These are phyloP conservation scores for Asterochloris erici DNA, from an alignment of 139 green algal genomes.

Conservation along the genomic window DNA sequence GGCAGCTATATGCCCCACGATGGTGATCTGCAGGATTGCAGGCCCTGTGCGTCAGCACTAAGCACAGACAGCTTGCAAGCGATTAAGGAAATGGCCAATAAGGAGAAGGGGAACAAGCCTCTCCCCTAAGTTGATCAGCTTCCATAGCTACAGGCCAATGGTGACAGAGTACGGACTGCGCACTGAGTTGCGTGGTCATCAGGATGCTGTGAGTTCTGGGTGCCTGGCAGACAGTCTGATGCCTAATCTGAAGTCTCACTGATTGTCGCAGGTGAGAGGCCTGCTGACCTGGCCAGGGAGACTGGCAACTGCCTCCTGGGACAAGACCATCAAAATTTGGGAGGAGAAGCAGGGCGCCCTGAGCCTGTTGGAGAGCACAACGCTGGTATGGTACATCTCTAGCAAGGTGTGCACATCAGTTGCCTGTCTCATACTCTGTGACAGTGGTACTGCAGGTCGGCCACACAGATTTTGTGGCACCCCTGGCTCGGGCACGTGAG, in stretches of 20 bases:
- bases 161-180: slow-evolving; percentile 23
- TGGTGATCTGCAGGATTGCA: too few species aligned
- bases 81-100: background rate
- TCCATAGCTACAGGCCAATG: too few species aligned
- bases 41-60: too few species aligned
- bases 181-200: slow-evolving; percentile 52
- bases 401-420: background rate
- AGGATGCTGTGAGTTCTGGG: slow-evolving; percentile 49
- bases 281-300: slow-evolving; percentile 41
- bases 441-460: slow-evolving; percentile 49
- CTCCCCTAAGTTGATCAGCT: too few species aligned
- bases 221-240: too few species aligned
- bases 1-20: too few species aligned
- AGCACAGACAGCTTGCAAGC: too few species aligned
- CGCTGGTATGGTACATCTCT: slow-evolving; percentile 8
- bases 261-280: slow-evolving; percentile 50
- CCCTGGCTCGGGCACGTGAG: slow-evolving; percentile 55
- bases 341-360: slow-evolving; percentile 26
- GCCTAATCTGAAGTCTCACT: too few species aligned
- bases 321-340: slow-evolving; percentile 75
- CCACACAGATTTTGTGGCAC: slow-evolving; percentile 77
- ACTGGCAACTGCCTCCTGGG: slow-evolving; percentile 63
- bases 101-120: background rate
- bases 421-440: background rate
- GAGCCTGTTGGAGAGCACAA: slow-evolving; percentile 22